Base-by-base conservation (phyloP, 192 early-diverging fungal species). In the Podila minutissima region DNA sequence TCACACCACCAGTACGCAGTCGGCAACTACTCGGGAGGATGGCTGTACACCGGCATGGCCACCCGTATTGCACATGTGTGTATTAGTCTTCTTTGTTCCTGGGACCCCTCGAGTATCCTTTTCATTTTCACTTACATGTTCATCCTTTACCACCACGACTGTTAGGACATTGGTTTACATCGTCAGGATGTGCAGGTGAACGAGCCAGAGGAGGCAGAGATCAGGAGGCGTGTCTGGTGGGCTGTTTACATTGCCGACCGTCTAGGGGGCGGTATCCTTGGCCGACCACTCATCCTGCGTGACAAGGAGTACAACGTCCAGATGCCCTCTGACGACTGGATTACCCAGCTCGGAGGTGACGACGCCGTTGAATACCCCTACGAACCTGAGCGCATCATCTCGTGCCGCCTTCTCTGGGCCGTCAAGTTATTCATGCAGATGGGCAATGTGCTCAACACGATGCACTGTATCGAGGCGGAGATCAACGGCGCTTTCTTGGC, bases 1-100 rank as follows among this genome's bases (percentile, higher is more conserved):
- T 83, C 91, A 3, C 84, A 91, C 66, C 90, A 93, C 72, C 90
- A 93, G 72, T 89, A 92, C 79, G 92, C 92, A 15, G 87, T 87
- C 32, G 89, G 88, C 67, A 91, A 84, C 72, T 69, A 91, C 59
- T 90, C 91, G 9, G 85, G 90, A 51, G 89, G 90, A 62, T 95
- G 94, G 94, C 77, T 94, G n/a, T 93, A 92, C 69, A 88, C 84
- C 11, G 89, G 89, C 46, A 88, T 81, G 69, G 86, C 87, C 0
- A 84, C 83, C 19, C 79, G 89, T 22, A 88, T 90, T 75, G 86
- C 89, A 31, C 87, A 88, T 64, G 89, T 81, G 73, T 41, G 77
- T 59, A 9, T 24, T 6, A n/a, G 13, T 13, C 0, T 37, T 13
- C 0, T 37, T 37, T 50, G 24, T 51, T 50, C 32, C 29, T 66